Evolutionary conservation across 257 asterid genomes (phyloP).

Genomic region (Coffea eugenioides): DNA sequence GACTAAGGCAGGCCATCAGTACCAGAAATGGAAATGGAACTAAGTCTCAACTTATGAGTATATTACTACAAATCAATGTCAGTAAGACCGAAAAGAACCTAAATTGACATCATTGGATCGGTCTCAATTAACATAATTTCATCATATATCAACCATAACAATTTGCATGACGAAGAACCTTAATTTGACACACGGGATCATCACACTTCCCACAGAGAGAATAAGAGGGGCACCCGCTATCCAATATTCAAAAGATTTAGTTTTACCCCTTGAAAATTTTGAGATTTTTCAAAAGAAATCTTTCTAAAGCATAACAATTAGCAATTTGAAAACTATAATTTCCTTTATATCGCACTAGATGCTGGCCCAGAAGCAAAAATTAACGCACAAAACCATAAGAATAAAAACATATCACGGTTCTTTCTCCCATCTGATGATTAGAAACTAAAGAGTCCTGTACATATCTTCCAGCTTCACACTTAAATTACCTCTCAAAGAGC

Average conservation of each 20-base stretch:
- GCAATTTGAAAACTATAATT: not conserved
- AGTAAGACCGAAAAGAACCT: not conserved
- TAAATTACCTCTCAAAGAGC: conserved; percentile 76
- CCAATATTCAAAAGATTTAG: not conserved
- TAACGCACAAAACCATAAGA: not conserved
- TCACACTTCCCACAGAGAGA: not conserved
- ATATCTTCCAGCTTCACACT: not conserved
- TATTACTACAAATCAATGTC: not conserved
- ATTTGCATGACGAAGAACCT: not conserved
- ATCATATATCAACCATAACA: not conserved
- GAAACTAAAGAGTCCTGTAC: too few species aligned
- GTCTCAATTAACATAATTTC: not conserved
- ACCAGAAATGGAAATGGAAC: not conserved
- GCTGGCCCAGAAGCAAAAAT: not conserved
- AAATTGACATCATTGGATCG: too few species aligned
- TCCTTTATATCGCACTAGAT: not conserved
- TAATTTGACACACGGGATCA: not conserved
- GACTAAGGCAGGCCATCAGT: not conserved
- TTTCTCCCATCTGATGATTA: too few species aligned
- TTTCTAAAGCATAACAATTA: not conserved
- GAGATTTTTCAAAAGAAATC: not conserved
- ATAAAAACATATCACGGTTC: not conserved
- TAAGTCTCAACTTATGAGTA: not conserved
- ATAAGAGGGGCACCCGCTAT: not conserved
- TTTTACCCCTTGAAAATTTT: not conserved